Percentiles rank a stretch among this genome's conserved stretches.
Conservation (phyloP, 257 asterid species). For the Handroanthus guayacan region DNA sequence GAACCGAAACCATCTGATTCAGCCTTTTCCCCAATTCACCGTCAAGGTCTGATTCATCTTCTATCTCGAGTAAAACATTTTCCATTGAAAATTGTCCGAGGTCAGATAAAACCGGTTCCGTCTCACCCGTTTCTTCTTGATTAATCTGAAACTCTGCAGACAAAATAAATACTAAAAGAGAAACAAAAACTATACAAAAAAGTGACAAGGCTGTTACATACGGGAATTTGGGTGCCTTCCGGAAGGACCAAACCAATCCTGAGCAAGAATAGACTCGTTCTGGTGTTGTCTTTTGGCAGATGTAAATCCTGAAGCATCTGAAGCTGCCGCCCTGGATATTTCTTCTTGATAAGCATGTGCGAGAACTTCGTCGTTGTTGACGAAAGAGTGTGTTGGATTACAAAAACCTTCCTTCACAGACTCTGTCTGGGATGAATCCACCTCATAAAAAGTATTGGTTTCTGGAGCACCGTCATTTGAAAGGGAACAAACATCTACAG, state of each 20-base stretch:
- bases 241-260: constrained; percentile 67
- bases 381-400: constrained; percentile 46
- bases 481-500: constrained; percentile 71
- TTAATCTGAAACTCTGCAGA: constrained; percentile 42
- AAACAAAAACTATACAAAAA: not conserved
- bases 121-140: constrained; percentile 44
- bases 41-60: constrained; percentile 72
- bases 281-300: constrained; percentile 49
- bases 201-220: constrained; percentile 21
- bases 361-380: constrained; percentile 69
- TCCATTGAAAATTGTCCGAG: constrained; percentile 40
- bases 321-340: constrained; percentile 56
- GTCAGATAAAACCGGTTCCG: constrained; percentile 33
- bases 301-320: constrained; percentile 55
- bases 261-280: constrained; percentile 54
- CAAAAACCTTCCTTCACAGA: constrained; percentile 69
- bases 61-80: constrained; percentile 65
- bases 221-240: constrained; percentile 50
- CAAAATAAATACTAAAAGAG: not conserved
- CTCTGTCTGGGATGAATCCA: constrained; percentile 63
- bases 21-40: constrained; percentile 85
- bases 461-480: constrained; percentile 60
- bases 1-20: constrained; percentile 75
- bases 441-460: constrained; percentile 65
- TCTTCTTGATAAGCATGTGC: constrained; percentile 86